phyloP scores from a whole-genome alignment of 192 early-diverging fungal species.

The Backusella mclennaniae region DNA sequence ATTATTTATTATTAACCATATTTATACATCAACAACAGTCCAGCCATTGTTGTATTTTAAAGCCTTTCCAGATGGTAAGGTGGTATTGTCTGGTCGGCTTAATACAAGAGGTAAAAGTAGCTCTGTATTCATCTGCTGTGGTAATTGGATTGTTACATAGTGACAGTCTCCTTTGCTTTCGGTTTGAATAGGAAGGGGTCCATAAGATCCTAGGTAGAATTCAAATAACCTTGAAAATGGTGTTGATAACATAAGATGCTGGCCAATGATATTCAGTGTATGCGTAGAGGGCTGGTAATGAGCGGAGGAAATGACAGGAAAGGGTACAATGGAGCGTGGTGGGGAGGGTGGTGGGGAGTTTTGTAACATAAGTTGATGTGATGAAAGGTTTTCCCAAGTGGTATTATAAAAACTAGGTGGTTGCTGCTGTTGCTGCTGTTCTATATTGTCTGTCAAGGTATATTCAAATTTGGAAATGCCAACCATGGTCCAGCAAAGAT shows the following conservation, averaged over 20 bases:
- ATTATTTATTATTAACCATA: background rate
- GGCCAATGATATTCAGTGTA: slow-evolving; percentile 36
- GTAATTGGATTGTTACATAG: background rate
- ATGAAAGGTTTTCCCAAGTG: background rate
- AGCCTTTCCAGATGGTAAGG: background rate
- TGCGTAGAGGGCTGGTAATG: slow-evolving; percentile 40
- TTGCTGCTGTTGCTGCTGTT: background rate
- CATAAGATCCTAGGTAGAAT: slow-evolving; percentile 47
- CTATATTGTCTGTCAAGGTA: background rate
- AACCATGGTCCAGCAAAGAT: slow-evolving; percentile 85
- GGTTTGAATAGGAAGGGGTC: slow-evolving; percentile 25
- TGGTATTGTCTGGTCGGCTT: background rate
- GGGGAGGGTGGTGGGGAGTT: slow-evolving; percentile 35
- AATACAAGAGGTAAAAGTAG: background rate
- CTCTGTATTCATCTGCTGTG: background rate
- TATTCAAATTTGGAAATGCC: slow-evolving; percentile 63
- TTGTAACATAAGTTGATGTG: background rate
- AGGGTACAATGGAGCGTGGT: slow-evolving; percentile 29
- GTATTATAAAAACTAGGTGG: background rate
- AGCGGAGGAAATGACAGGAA: slow-evolving; percentile 13
- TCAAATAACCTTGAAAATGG: slow-evolving; percentile 30
- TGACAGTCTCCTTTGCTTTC: background rate
- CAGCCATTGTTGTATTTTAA: slow-evolving; percentile 1
- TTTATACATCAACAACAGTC: slow-evolving; percentile 5
- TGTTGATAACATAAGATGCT: slow-evolving; percentile 37